Conservation (phyloP, 2,329 filamentous ascomycete genomes). For the Aspergillus caelatus region DNA sequence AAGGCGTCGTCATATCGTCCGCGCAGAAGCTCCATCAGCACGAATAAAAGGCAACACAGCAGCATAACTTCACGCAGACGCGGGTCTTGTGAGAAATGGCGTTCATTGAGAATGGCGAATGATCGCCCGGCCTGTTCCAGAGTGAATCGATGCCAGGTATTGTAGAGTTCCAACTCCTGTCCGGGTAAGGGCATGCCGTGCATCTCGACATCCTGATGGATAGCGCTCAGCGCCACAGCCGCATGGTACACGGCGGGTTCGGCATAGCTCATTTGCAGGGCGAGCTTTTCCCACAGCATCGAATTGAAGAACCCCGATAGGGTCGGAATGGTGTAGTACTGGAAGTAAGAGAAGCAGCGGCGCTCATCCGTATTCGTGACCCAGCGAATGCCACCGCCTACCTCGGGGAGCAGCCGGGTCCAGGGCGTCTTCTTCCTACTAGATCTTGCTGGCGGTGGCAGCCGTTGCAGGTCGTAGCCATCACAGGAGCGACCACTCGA, state of each 20-base stretch:
- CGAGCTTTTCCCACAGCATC: background rate
- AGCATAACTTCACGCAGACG: background rate
- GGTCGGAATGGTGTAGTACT: constrained; percentile 5
- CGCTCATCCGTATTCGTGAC: constrained; percentile 7
- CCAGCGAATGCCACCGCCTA: constrained; percentile 1
- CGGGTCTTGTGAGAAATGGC: constrained; percentile 6
- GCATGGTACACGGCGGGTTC: constrained; percentile 11
- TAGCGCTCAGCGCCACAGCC: constrained; percentile 8
- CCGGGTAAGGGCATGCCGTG: constrained; percentile 1
- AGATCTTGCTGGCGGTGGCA: background rate
- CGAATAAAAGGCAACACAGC: constrained; percentile 8
- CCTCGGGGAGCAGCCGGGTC: background rate
- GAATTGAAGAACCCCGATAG: constrained; percentile 2
- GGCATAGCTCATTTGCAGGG: constrained; percentile 4
- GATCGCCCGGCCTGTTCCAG: constrained; percentile 9
- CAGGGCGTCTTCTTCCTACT: background rate
- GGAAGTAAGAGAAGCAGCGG: constrained; percentile 10
- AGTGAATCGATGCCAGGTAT: constrained; percentile 8
- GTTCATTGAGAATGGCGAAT: background rate
- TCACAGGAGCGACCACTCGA: constrained; percentile 5
- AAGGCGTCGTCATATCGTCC: constrained; percentile 9
- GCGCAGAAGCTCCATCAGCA: background rate
- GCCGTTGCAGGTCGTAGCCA: constrained; percentile 3
- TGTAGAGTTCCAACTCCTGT: background rate
- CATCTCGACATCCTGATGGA: constrained; percentile 4